Evolutionary conservation across 2,329 filamentous ascomycete species (phyloP).

Genomic region (Pseudogymnoascus sp.): DNA sequence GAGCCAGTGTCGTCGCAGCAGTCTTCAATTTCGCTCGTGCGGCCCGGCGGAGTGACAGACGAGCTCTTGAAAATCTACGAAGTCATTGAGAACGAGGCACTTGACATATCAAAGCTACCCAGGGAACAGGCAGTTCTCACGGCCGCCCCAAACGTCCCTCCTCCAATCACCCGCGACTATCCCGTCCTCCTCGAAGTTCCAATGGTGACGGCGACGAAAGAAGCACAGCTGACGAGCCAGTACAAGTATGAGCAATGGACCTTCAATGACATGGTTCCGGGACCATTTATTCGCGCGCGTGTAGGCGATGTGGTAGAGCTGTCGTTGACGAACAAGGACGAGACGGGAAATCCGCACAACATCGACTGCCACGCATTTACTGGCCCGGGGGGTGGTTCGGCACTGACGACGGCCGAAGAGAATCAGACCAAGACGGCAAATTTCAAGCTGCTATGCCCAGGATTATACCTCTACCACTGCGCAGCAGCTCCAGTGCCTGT

Average conservation of each 20-base stretch:
- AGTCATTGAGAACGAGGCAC: not conserved
- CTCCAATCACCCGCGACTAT: slow-evolving; percentile 26
- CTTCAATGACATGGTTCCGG: slow-evolving; percentile 29
- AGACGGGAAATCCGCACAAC: slow-evolving; percentile 30
- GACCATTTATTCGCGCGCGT: slow-evolving; percentile 30
- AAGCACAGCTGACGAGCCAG: slow-evolving; percentile 26
- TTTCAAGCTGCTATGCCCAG: slow-evolving; percentile 27
- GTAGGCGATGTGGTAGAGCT: slow-evolving; percentile 29
- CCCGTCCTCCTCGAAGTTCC: slow-evolving; percentile 27
- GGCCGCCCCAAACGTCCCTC: slow-evolving; percentile 27
- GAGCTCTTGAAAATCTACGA: not conserved
- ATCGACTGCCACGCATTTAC: slow-evolving; percentile 30
- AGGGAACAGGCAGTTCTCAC: slow-evolving; percentile 26
- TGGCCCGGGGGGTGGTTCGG: slow-evolving; percentile 28
- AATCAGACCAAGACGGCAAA: slow-evolving; percentile 27
- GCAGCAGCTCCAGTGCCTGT: slow-evolving; percentile 30
- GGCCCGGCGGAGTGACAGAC: not conserved
- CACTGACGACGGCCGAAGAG: slow-evolving; percentile 28
- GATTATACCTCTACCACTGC: slow-evolving; percentile 30
- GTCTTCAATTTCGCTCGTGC: not conserved
- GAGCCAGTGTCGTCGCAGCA: slow-evolving; percentile 3
- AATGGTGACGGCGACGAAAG: slow-evolving; percentile 23
- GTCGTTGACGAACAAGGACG: slow-evolving; percentile 28
- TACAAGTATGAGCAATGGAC: slow-evolving; percentile 32
- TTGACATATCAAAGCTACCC: slow-evolving; percentile 19